Conservation (phyloP, 1,284 basidiomycete genomes). For the Trametes versicolor region DNA sequence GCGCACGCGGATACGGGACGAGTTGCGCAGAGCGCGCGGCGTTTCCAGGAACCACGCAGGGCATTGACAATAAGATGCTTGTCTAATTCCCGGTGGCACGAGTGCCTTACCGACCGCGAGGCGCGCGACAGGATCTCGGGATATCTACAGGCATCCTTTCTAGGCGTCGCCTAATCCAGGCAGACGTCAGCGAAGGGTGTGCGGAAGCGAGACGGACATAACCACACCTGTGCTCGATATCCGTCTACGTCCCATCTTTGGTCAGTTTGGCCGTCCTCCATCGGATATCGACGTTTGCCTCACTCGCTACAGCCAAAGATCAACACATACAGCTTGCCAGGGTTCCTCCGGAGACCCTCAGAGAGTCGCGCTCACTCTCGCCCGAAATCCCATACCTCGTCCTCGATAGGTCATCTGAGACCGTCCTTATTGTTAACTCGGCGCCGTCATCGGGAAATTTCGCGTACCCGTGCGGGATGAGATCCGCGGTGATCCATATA, state of each 20-base stretch:
- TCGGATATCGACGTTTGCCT: background rate
- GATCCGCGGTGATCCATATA: conserved; percentile 4
- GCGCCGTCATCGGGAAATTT: conserved; percentile 5
- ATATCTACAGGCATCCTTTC: background rate
- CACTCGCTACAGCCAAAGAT: background rate
- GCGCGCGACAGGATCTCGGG: background rate
- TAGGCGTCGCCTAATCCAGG: background rate
- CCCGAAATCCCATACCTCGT: background rate
- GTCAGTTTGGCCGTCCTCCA: background rate
- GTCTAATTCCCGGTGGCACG: conserved; percentile 7
- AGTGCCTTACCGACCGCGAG: conserved; percentile 8
- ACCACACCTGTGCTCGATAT: background rate
- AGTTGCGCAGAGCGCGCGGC: conserved; percentile 1
- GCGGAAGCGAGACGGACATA: background rate
- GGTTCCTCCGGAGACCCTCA: background rate
- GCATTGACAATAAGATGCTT: conserved; percentile 19
- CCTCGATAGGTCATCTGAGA: conserved; percentile 16
- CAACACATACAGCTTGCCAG: background rate
- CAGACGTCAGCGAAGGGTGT: background rate
- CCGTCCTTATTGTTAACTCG: conserved; percentile 17
- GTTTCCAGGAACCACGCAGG: conserved; percentile 17
- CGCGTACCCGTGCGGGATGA: background rate
- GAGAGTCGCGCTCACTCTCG: background rate
- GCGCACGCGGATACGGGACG: background rate
- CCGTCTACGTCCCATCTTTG: background rate